Evolutionary conservation across 176 grass and related monocot genomes (phyloP).

Genomic region (Raddia guianensis): DNA sequence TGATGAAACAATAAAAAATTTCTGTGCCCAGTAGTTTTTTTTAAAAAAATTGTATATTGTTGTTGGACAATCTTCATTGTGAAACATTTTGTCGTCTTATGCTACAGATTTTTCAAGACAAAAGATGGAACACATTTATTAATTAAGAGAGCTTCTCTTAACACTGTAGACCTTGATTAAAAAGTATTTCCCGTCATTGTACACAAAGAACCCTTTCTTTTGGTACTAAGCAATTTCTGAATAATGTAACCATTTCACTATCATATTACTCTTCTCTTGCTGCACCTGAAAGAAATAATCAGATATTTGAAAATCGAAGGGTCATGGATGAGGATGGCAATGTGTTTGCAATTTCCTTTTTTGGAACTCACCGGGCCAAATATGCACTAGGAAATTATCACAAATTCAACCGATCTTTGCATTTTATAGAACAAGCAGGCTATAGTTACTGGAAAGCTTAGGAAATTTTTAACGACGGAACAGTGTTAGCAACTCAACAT

Average conservation of each 20-base stretch:
- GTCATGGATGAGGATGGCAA: neutral
- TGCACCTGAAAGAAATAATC: neutral
- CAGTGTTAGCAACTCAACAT: neutral
- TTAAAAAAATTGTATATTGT: neutral
- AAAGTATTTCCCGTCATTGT: neutral
- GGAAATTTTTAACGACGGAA: neutral
- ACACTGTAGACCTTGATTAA: neutral
- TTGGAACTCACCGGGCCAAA: neutral
- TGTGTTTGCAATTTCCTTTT: conserved; percentile 20
- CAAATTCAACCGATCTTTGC: neutral
- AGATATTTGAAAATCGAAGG: neutral
- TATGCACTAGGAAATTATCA: neutral
- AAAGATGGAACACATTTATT: neutral
- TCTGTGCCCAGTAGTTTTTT: neutral
- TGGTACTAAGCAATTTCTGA: neutral
- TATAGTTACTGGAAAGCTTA: neutral
- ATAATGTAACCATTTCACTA: neutral
- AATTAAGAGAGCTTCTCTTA: neutral
- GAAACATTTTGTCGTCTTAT: neutral
- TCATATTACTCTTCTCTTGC: conserved; percentile 22
- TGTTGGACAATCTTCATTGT: neutral
- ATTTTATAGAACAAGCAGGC: neutral
- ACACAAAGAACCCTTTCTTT: neutral
- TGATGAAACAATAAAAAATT: neutral
- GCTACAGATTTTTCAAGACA: neutral